These are phyloP conservation scores for Datisca glomerata DNA, from an alignment of 306 rosid species.

Conservation along the genomic window DNA sequence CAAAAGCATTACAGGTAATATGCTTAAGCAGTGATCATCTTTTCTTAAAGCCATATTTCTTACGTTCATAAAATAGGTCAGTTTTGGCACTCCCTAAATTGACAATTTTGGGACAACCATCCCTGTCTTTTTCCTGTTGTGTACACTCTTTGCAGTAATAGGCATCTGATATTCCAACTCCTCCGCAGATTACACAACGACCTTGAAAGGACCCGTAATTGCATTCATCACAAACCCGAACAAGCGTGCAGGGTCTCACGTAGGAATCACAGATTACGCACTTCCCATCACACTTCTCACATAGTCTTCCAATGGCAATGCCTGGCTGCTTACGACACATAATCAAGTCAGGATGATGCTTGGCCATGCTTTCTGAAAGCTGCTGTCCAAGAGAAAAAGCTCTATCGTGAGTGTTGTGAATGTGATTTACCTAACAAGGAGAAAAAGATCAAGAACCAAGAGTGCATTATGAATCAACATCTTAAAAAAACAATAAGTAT, in stretches of 20 bases:
- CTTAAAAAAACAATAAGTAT: too few relatives aligned
- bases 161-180: conserved; percentile 77
- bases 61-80: conserved; percentile 65
- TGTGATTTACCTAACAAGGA: too few relatives aligned
- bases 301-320: conserved; percentile 46
- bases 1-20: too few relatives aligned
- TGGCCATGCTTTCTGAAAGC: neutral
- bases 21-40: conserved; percentile 22
- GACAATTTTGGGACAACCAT: conserved; percentile 83
- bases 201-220: conserved; percentile 3
- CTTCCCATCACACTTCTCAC: conserved; percentile 70
- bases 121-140: conserved; percentile 82
- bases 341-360: conserved; percentile 53
- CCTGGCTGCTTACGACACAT: conserved; percentile 39
- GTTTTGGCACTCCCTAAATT: conserved; percentile 78
- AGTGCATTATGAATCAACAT: too few relatives aligned
- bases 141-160: conserved; percentile 92
- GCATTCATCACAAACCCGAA: conserved; percentile 40
- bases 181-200: conserved; percentile 74
- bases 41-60: conserved; percentile 83
- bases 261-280: conserved; percentile 63
- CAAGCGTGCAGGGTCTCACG: conserved; percentile 79
- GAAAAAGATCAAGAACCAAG: too few relatives aligned
- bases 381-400: too few relatives aligned
- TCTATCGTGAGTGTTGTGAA: too few relatives aligned